Evolutionary conservation across 2,329 filamentous ascomycete genomes (phyloP), one percentile per base, ranked within the genome.

Genomic region (Hymenoscyphus scutula): DNA sequence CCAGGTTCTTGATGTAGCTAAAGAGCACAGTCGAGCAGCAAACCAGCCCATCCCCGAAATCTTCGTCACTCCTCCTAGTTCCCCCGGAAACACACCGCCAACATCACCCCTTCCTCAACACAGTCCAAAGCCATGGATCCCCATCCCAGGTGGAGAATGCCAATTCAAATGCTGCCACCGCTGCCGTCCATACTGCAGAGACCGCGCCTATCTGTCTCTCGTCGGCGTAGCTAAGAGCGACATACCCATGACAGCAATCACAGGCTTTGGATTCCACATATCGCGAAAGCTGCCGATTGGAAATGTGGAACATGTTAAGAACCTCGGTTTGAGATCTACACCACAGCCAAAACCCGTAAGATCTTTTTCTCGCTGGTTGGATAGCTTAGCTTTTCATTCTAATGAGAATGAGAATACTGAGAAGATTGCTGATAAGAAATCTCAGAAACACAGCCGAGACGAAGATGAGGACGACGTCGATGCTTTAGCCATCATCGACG

Each of bases 221-320:
- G 72, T 83, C 64, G 80, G 77, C 3, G 74, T 86, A 25, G 71
- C 75, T n/a, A 72, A 80, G 25, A 82, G 77, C 6, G 80, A 84
- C 56, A 74, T 85, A 3, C 78, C 79, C 0, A 76, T 82, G 5
- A 80, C 78, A 4, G 80, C 79, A 4, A 80, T 80, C 6, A 74
- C 77, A 1, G 84, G 82, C 1, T 86, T 79, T 66, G 80, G 83
- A 15, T 86, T 86, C 63, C 77, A 82, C 57, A 68, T 76, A 6
- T 5, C 58, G 37, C 70, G 77, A 29, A 69, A 62, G 6, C 74
- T 82, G n/a, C 83, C 82, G 1, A 68, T 74, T 27, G 56, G 59
- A 1, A n/a, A 60, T 11, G 66, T 61, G 30, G 65, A 70, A 11
- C 34, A 64, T 54, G 70, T 71, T 17, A 66, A 61, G 27, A 73